phyloP scores from a whole-genome alignment of 805 yeast species.

The Metschnikowia amazonensis region DNA sequence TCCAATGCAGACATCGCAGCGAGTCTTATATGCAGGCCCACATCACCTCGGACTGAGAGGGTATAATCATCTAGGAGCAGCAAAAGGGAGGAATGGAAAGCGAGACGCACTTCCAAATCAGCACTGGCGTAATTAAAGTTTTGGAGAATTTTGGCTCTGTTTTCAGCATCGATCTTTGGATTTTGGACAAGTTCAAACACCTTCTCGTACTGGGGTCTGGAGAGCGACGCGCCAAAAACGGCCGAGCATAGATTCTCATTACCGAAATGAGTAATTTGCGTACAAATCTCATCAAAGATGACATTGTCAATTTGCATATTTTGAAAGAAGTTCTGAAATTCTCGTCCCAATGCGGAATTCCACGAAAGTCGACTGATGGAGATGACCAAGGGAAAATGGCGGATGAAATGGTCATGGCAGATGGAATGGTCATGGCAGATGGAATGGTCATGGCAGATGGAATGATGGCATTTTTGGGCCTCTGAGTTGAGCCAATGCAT shows the following conservation, averaged over 20 bases:
- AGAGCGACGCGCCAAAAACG: conserved; percentile 26
- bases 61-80: conserved; percentile 70
- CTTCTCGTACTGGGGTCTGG: conserved; percentile 12
- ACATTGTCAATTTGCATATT: conserved; percentile 8
- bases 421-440: too few species aligned
- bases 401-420: too few species aligned
- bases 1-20: conserved; percentile 36
- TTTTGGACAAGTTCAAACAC: conserved; percentile 27
- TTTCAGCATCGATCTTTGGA: conserved; percentile 26
- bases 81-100: conserved; percentile 14
- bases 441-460: too few species aligned
- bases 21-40: conserved; percentile 71
- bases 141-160: conserved; percentile 24
- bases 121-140: conserved; percentile 19
- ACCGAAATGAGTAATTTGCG: conserved; percentile 33
- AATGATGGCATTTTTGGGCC: too few species aligned
- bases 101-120: conserved; percentile 11
- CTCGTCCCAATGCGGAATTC: conserved; percentile 8
- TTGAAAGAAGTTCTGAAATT: conserved; percentile 17
- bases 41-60: conserved; percentile 79
- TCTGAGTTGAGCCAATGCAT: conserved; percentile 12
- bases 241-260: conserved; percentile 36
- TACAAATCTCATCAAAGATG: conserved; percentile 28
- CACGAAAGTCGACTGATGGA: conserved; percentile 8
- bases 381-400: background rate